Evolutionary conservation across 208 protist species (phyloP).

Genomic region (Lotmaria passim): DNA sequence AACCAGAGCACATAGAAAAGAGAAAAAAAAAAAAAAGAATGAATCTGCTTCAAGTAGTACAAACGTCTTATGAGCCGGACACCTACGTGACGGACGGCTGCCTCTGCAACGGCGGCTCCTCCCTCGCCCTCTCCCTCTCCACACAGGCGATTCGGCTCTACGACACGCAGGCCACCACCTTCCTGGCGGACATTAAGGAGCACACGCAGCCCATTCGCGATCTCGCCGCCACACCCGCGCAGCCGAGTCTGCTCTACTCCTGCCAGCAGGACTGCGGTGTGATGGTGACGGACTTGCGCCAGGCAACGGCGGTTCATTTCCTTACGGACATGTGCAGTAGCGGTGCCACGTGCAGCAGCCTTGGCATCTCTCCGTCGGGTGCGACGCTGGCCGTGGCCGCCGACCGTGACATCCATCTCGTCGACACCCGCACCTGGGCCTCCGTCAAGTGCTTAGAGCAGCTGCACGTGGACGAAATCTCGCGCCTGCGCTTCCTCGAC

Average conservation of each 20-base stretch:
- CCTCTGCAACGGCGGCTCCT: slow-evolving; percentile 50
- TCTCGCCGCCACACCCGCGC: slow-evolving; percentile 46
- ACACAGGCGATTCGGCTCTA: slow-evolving; percentile 71
- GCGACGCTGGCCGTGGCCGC: slow-evolving; percentile 51
- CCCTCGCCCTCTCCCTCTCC: slow-evolving; percentile 64
- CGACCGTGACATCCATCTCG: slow-evolving; percentile 61
- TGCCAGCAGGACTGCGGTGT: slow-evolving; percentile 83
- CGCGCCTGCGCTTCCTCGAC: slow-evolving; percentile 72
- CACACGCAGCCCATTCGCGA: slow-evolving; percentile 76
- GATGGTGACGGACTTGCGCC: slow-evolving; percentile 74
- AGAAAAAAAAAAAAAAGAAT: slow-evolving; percentile 8
- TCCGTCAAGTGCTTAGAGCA: slow-evolving; percentile 48
- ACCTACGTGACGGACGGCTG: slow-evolving; percentile 78
- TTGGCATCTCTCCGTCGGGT: slow-evolving; percentile 56
- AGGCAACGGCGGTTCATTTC: slow-evolving; percentile 56
- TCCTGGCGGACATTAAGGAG: slow-evolving; percentile 51
- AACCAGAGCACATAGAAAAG: no score
- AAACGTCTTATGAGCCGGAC: slow-evolving; percentile 59
- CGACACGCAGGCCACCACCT: slow-evolving; percentile 52
- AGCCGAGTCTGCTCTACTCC: slow-evolving; percentile 65
- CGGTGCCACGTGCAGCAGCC: slow-evolving; percentile 52
- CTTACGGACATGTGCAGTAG: slow-evolving; percentile 61
- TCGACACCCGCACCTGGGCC: slow-evolving; percentile 72
- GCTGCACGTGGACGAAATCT: slow-evolving; percentile 87
- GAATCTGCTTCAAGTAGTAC: slow-evolving; percentile 58